Evolutionary conservation across 495 filamentous ascomycete species (phyloP).

Genomic region (Thermochaetoides thermophila): DNA sequence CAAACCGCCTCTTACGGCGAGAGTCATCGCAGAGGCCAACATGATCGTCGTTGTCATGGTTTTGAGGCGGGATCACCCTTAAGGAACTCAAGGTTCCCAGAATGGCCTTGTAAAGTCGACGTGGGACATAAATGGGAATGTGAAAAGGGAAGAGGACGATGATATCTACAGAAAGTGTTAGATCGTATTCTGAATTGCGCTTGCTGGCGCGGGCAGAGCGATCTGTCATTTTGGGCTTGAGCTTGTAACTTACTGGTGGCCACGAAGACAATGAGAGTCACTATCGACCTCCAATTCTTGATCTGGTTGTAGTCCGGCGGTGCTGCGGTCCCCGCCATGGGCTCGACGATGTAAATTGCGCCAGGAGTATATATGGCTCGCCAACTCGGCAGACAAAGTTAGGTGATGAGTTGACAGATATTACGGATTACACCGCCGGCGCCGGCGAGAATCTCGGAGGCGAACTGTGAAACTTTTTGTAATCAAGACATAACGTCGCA

Average conservation of each 20-base stretch:
- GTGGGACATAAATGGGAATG: constrained; percentile 41
- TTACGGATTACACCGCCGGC: no score
- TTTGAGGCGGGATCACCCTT: constrained; percentile 35
- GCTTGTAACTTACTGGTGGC: constrained; percentile 39
- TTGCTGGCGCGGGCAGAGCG: no score
- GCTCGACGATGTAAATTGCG: not conserved
- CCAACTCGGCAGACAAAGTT: no score
- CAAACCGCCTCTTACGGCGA: constrained; percentile 23
- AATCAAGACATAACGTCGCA: not conserved
- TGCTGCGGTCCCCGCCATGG: not conserved
- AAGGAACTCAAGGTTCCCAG: constrained; percentile 26
- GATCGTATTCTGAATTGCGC: no score
- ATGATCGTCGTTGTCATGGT: constrained; percentile 5
- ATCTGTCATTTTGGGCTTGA: not conserved
- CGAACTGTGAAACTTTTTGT: not conserved
- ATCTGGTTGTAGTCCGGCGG: constrained; percentile 17
- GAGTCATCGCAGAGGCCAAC: not conserved
- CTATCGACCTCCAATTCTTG: constrained; percentile 43
- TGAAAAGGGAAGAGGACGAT: constrained; percentile 50
- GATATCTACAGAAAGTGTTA: constrained; percentile 32
- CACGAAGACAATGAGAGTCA: constrained; percentile 49
- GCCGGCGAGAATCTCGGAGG: no score
- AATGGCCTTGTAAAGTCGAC: constrained; percentile 26
- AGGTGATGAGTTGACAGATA: no score
- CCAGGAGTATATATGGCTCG: not conserved